phyloP scores from a whole-genome alignment of 345 rosid species.

The Lepidium africanum region DNA sequence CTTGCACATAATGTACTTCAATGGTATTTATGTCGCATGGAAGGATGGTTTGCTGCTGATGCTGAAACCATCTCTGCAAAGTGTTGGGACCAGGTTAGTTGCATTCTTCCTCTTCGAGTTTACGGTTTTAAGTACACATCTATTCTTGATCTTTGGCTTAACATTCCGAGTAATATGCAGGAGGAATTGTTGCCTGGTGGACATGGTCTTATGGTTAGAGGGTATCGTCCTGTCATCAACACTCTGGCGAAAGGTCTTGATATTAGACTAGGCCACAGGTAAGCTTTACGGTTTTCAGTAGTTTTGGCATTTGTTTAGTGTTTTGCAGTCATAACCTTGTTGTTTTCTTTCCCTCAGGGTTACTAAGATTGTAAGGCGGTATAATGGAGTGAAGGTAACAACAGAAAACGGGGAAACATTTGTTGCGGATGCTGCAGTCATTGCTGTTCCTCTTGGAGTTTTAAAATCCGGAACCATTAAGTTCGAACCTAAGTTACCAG shows the following conservation, averaged over 20 bases:
- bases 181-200: slow-evolving; percentile 94
- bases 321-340: neutral
- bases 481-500: slow-evolving; percentile 84
- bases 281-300: neutral
- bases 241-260: slow-evolving; percentile 94
- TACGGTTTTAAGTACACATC: neutral
- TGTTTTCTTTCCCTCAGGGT: slow-evolving; percentile 40
- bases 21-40: slow-evolving; percentile 98
- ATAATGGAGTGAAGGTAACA: slow-evolving; percentile 74
- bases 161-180: slow-evolving; percentile 30
- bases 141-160: neutral
- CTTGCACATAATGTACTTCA: slow-evolving; percentile 77
- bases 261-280: slow-evolving; percentile 81
- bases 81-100: slow-evolving; percentile 77
- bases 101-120: neutral
- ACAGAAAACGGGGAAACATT: slow-evolving; percentile 65
- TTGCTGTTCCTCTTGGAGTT: slow-evolving; percentile 86
- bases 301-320: neutral
- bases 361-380: slow-evolving; percentile 53
- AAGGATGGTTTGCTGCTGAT: slow-evolving; percentile 99
- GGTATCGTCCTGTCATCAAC: slow-evolving; percentile 89
- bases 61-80: slow-evolving; percentile 83
- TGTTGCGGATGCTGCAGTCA: slow-evolving; percentile 72
- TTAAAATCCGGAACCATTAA: slow-evolving; percentile 53
- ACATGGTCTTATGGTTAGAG: slow-evolving; percentile 97